Evolutionary conservation across 106 monocot species (phyloP).

Genomic region (Gastrodia elata): DNA sequence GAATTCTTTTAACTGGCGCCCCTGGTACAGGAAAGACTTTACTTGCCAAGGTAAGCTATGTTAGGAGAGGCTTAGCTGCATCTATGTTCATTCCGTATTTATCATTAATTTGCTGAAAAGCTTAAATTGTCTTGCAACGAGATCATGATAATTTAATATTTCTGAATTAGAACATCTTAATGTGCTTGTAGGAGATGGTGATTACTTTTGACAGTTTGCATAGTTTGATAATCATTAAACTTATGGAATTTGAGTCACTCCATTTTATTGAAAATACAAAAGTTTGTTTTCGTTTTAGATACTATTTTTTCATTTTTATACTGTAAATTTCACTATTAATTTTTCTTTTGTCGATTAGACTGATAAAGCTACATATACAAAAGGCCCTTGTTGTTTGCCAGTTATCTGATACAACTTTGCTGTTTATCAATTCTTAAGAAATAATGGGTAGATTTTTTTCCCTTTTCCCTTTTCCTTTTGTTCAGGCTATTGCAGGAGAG

Average conservation of each 20-base stretch:
- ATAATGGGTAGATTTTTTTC: not conserved
- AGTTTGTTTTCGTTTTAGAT: not conserved
- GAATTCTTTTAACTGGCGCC: constrained; percentile 94
- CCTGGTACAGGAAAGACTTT: constrained; percentile 96
- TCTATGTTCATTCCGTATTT: not conserved
- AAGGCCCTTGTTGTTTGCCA: not conserved
- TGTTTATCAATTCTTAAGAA: not conserved
- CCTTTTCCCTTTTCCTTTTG: constrained; percentile 2
- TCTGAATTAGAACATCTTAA: not conserved
- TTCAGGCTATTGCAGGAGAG: constrained; percentile 98
- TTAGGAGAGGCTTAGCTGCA: not conserved
- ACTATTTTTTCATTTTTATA: not conserved
- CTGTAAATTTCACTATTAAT: not conserved
- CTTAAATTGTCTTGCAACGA: not conserved
- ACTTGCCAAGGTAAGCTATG: constrained; percentile 70
- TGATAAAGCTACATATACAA: not conserved
- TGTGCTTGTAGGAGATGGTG: not conserved
- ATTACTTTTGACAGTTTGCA: not conserved
- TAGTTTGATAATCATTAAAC: not conserved
- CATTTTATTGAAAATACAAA: not conserved
- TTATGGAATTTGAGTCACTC: not conserved
- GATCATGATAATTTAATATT: not conserved
- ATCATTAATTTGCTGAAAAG: not conserved
- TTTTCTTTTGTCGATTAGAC: not conserved
- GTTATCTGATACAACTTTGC: not conserved